phyloP scores from a whole-genome alignment of 805 yeast genomes.

The Candida sithepensis region DNA sequence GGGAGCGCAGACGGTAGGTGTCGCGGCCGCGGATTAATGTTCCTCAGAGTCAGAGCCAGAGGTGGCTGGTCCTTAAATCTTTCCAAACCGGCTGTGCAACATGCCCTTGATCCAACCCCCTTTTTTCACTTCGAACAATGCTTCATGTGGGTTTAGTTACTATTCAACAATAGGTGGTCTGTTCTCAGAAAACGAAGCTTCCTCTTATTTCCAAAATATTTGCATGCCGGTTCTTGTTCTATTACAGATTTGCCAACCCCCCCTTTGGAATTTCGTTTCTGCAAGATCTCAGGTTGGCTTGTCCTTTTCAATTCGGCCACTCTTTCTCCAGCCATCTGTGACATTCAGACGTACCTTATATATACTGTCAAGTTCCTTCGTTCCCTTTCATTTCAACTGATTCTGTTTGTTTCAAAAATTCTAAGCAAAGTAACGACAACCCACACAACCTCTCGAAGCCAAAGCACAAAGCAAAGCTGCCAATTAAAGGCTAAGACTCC shows the following conservation, averaged over 20 bases:
- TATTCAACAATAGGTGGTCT: not conserved
- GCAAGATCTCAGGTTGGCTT: not conserved
- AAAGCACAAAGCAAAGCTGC: not conserved
- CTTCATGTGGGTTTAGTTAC: not conserved
- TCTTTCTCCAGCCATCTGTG: not conserved
- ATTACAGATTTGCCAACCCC: not conserved
- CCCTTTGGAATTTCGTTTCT: not conserved
- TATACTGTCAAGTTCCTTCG: not conserved
- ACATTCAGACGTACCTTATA: not conserved
- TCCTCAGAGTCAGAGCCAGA: slow-evolving; percentile 1
- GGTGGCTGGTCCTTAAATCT: not conserved
- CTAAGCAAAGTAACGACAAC: not conserved
- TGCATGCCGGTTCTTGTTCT: too few relatives aligned
- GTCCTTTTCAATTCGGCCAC: not conserved
- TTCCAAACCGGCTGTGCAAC: not conserved
- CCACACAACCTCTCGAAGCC: not conserved
- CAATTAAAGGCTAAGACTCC: not conserved
- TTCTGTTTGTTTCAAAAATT: not conserved
- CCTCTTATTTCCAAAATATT: too few relatives aligned
- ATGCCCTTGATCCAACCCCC: not conserved
- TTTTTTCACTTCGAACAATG: not conserved
- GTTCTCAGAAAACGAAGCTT: not conserved
- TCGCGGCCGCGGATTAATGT: too few relatives aligned
- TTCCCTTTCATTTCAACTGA: not conserved
- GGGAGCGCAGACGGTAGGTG: too few relatives aligned